These are phyloP conservation scores for Aspergillus hortae DNA, from an alignment of 2,329 filamentous ascomycete genomes.

Conservation along the genomic window DNA sequence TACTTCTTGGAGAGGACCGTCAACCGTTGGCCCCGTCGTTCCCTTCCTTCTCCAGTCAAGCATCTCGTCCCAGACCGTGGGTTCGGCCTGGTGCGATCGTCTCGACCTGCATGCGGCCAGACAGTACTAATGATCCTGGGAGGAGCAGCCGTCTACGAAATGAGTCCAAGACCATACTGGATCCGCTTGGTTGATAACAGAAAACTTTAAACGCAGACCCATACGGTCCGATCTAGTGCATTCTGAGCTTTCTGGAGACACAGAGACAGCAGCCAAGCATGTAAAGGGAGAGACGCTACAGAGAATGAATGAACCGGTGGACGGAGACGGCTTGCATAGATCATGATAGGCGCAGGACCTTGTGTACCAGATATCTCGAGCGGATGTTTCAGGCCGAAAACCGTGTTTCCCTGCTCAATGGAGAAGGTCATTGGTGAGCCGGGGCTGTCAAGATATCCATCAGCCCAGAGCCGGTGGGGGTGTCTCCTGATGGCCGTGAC, in stretches of 20 bases:
- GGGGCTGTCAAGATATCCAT: not conserved
- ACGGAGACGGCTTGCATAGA: too few relatives aligned
- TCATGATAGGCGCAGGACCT: too few relatives aligned
- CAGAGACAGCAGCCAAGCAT: too few relatives aligned
- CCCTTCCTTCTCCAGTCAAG: conserved; percentile 1
- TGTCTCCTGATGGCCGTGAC: not conserved
- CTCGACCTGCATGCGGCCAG: not conserved
- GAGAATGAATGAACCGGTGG: too few relatives aligned
- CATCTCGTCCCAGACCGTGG: not conserved
- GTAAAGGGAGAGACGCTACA: too few relatives aligned
- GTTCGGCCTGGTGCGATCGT: not conserved
- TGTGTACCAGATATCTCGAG: too few relatives aligned
- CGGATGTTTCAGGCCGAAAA: too few relatives aligned
- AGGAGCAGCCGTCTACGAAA: not conserved
- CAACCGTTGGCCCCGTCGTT: conserved; percentile 4
- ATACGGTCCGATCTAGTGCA: too few relatives aligned
- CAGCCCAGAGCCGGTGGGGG: not conserved
- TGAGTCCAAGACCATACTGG: not conserved
- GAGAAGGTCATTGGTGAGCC: too few relatives aligned
- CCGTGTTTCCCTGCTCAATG: too few relatives aligned
- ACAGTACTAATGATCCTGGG: not conserved
- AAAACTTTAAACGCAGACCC: not conserved
- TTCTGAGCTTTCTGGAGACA: not conserved
- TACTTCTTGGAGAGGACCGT: not conserved
- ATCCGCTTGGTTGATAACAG: not conserved